Conservation (phyloP, 2,329 filamentous ascomycete genomes). For the Fusarium sp. region DNA sequence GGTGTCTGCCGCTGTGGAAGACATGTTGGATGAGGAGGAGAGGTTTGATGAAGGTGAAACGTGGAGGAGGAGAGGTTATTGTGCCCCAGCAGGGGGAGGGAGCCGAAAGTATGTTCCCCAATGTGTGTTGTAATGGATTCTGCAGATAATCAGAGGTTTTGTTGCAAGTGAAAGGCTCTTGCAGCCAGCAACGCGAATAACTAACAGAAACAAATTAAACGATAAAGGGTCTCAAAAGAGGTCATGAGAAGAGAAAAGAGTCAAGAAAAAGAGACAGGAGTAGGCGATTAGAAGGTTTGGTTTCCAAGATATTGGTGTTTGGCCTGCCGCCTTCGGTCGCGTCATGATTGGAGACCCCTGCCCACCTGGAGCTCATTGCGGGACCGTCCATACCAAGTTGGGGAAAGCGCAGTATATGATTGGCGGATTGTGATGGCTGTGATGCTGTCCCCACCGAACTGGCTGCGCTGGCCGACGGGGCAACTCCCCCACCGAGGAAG, state of each 20-base stretch:
- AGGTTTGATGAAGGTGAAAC: neutral
- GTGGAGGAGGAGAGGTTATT: neutral
- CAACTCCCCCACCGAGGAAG: neutral
- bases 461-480: conserved; percentile 7
- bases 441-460: neutral
- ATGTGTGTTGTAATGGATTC: conserved; percentile 1
- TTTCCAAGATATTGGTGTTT: conserved; percentile 40
- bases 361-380: neutral
- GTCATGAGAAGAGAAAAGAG: neutral
- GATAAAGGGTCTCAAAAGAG: conserved; percentile 3
- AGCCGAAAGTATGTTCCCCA: neutral
- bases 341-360: conserved; percentile 37
- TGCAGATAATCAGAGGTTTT: conserved; percentile 14
- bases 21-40: conserved; percentile 4
- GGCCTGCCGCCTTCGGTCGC: conserved; percentile 22
- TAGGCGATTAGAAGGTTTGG: conserved; percentile 17
- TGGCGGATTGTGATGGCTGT: neutral
- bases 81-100: conserved; percentile 31
- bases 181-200: neutral
- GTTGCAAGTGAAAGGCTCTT: conserved; percentile 7
- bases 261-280: neutral
- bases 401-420: neutral
- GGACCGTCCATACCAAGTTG: conserved; percentile 2
- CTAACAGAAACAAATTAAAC: neutral
- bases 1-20: conserved; percentile 18